Evolutionary conservation across 805 yeast genomes (phyloP), one percentile per base, ranked within the genome.

Genomic region (Candida ortonii): DNA sequence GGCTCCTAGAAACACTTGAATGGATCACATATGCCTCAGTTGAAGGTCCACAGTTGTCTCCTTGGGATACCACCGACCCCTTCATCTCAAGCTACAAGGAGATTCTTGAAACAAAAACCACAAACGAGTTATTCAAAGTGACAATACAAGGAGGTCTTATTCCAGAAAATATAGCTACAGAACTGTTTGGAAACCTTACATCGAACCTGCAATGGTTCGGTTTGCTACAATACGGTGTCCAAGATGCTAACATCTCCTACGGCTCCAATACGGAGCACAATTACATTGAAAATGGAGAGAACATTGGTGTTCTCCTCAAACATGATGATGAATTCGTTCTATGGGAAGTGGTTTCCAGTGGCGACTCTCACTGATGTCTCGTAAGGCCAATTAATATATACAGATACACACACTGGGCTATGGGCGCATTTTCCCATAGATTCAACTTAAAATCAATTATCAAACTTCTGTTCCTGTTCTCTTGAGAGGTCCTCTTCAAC

Each of bases 271-370:
- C 46, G 7, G 62, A 57, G 25, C 67, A 62, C 39, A 36, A 40
- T 1, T 46, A 47, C 30, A 37, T 40, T 10, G 52, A 48, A 19
- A 51, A 51, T 22, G 66, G 66, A 1, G 55, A 53, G 6, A 61
- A 60, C 28, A 43, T 50, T 18, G 32, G 46, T 9, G 48, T 49
- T 3, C 15, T 49, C 6, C 44, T 59, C 9, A 44, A 37, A 12
- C 25, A 37, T n/a, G 30, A 31, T 2, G 39, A 31, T 17, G 26
- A 47, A 2, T 55, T 35, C 32, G 53, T 48, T 1, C 32, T 50
- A 3, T 61, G 66, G 65, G 53, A 54, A 27, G 37, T 55, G 11
- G 44, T 44, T 7, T 59, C 59, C 18, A 52, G 55, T 25, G 46
- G 55, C 6, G 63, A 59, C 40, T 29, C 58, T 8, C 46, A 50